Conservation (phyloP, 306 rosid species). For the Hylodesmum podocarpum region DNA sequence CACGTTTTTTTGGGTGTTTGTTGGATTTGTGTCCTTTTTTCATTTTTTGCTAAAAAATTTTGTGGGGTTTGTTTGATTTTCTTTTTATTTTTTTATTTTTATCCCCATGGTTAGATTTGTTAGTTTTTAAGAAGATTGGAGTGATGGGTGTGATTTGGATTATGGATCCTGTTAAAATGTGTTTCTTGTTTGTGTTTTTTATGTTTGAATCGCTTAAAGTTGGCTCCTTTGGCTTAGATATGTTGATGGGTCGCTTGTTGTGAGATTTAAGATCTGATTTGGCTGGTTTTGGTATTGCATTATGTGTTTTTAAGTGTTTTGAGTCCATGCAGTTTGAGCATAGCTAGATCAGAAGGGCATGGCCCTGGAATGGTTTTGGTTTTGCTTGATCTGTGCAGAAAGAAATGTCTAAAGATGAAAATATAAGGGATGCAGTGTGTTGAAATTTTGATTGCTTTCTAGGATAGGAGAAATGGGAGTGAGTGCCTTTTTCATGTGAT, state of each 20-base stretch:
- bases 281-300: not conserved
- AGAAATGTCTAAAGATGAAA: not conserved
- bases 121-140: not conserved
- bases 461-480: not conserved
- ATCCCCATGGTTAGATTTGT: not conserved
- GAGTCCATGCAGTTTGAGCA: not conserved
- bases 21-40: not conserved
- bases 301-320: not conserved
- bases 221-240: constrained; percentile 20
- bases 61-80: constrained; percentile 9
- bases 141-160: constrained; percentile 8
- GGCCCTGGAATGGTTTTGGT: not conserved
- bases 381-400: constrained; percentile 8
- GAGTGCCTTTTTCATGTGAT: not conserved
- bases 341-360: not conserved
- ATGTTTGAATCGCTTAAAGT: not conserved
- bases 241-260: constrained; percentile 8
- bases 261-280: constrained; percentile 18
- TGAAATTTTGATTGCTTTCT: not conserved
- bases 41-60: not conserved
- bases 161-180: not conserved
- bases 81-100: too few species aligned
- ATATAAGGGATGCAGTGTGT: not conserved
- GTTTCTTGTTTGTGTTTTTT: not conserved
- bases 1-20: not conserved